phyloP scores from a whole-genome alignment of 306 rosid species.

The Oemleria cerasiformis region DNA sequence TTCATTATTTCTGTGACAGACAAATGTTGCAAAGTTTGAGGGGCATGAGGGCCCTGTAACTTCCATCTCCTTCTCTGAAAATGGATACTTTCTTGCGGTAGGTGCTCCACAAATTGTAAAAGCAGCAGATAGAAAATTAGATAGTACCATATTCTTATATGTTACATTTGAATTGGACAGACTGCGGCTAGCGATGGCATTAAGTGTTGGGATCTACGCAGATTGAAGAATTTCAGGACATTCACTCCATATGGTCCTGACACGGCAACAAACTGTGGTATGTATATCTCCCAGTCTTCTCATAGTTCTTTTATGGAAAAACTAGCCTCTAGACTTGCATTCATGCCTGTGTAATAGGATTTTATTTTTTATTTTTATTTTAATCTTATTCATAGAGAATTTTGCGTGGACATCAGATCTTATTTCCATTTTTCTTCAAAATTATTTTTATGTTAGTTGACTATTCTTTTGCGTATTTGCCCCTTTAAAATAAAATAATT shows the following conservation, averaged over 20 bases:
- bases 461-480: too few species aligned
- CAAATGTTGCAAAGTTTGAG: slow-evolving; percentile 87
- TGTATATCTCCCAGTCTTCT: slow-evolving; percentile 6
- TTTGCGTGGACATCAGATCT: too few species aligned
- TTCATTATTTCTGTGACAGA: slow-evolving; percentile 38
- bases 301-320: not conserved
- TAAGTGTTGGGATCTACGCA: slow-evolving; percentile 95
- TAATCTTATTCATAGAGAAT: too few species aligned
- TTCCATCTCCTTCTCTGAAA: slow-evolving; percentile 91
- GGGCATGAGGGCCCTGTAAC: slow-evolving; percentile 91
- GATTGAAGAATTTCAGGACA: slow-evolving; percentile 81
- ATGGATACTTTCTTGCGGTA: slow-evolving; percentile 98
- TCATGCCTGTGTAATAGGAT: not conserved
- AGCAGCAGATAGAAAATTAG: slow-evolving; percentile 2
- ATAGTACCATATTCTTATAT: slow-evolving; percentile 17
- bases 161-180: slow-evolving; percentile 40
- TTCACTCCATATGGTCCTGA: slow-evolving; percentile 81
- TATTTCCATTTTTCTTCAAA: too few species aligned
- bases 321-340: not conserved
- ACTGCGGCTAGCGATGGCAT: slow-evolving; percentile 98
- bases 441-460: too few species aligned
- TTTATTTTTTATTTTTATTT: too few species aligned
- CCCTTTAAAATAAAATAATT: too few species aligned
- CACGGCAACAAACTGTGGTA: slow-evolving; percentile 83
- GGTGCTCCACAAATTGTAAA: slow-evolving; percentile 25